Evolutionary conservation across 345 rosid species (phyloP), one percentile per base, ranked within the genome.

Genomic region (Eucalyptus guilfoylei): DNA sequence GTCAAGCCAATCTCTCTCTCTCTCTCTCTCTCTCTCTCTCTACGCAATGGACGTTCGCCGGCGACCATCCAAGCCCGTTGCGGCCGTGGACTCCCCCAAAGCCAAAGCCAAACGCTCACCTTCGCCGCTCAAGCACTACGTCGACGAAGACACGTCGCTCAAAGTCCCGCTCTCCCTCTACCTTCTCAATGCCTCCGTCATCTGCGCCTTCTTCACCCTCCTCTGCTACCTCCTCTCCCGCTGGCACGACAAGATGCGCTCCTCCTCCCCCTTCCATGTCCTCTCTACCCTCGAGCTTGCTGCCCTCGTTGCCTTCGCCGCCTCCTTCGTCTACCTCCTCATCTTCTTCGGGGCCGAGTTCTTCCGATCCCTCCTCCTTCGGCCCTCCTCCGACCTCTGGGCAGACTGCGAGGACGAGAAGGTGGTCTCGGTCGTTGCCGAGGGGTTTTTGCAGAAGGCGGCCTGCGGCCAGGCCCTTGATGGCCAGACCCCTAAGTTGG

Each of bases 171-270:
- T 86, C 42, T 88, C 90, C 40, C 88, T 91, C 14, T 89, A 92
- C 86, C 62, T 93, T 12, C 88, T 89, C 28, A 93, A 91, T 87
- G 90, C 91, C 44, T 45, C 90, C 50, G 89, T 90, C 90, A 89
- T 92, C 90, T 81, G 87, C 24, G 67, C 92, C 28, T 92, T 92
- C 91, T 92, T 92, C 88, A 90, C 91, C 49, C 92, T 88, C 37
- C 90, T 90, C 72, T 92, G 91, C 90, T 91, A 87, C 88, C 89
- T 93, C 30, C 93, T 93, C 37, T 24, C 69, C 88, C 92, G 93
- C 24, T 93, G 92, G 94, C 89, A 93, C 17, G 93, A 92, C 24
- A 92, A 93, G 92, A 90, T 93, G 88, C 93, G 93, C 55, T 91
- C 89, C 11, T 90, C 90, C 5, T 89, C 93, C 9, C 92, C 93